Base-by-base conservation (phyloP, 2,329 filamentous ascomycete species). In the Monosporascus sp. region DNA sequence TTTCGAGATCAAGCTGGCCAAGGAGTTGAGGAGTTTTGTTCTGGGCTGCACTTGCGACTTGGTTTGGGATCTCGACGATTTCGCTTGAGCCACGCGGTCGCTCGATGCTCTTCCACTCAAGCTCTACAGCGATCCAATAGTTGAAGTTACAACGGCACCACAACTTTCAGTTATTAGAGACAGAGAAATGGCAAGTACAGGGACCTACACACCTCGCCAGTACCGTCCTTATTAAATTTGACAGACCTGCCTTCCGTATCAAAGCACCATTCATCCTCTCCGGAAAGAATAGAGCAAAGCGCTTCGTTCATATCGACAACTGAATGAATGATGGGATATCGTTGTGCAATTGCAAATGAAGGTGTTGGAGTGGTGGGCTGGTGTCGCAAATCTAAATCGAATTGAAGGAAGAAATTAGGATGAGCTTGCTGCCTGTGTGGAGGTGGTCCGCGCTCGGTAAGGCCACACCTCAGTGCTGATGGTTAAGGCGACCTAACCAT, bases 161-260 rank as follows among this genome's bases (percentile, higher is more conserved):
- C 45, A 61, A 43, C 55, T 61, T 37, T 49, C 22, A 24, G 19
- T 14, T 45, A 44, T 61, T 24, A 61, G 51, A 24, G 20, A 54
- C 19, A 43, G 40, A 43, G n/a, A 43, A 3, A 43, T n/a, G 40
- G 19, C 9, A 43, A 43, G 40, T 3, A n/a, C 16, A n/a, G 40
- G 40, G 40, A 20, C 16, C 16, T 43, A 20, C 52, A 54, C 50
- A 63, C 61, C 58, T 64, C 60, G 46, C 62, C 62, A 43, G 61
- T 62, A 49, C 62, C 58, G 46, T 64, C 57, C 24, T 52, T 51
- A 37, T 64, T 63, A 40, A 63, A 64, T 55, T 57, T 61, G 20
- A 64, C 57, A 40, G 49, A n/a, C n/a, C 52, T 61, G 37, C 58
- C 61, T 20, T 60, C 60, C 4, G 48, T 37, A 52, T 64, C 50